Conservation (phyloP, 2,329 filamentous ascomycete genomes). For the Mariannaea elegans region DNA sequence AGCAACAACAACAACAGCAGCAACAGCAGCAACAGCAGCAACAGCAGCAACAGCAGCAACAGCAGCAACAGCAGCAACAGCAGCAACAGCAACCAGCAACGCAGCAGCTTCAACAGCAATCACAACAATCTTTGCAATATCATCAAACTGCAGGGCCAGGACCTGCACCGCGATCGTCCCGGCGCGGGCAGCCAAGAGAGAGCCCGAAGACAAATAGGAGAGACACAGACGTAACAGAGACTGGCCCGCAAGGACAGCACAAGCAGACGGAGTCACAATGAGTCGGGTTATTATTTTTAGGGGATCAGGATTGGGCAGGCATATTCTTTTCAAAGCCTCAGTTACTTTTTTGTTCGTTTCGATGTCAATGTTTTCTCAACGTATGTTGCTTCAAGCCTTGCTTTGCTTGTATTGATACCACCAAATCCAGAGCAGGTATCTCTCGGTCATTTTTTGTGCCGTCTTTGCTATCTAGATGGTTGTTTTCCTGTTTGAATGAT, state of each 20-base stretch:
- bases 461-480: background rate
- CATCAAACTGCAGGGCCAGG: constrained; percentile 6
- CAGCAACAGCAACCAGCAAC: background rate
- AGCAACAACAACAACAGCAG: no score
- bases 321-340: background rate
- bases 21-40: no score
- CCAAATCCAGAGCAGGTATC: background rate
- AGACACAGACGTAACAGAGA: constrained; percentile 21
- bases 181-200: background rate
- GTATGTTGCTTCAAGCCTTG: background rate
- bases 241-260: constrained; percentile 23
- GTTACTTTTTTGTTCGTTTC: constrained; percentile 3
- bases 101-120: background rate
- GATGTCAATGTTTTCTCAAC: constrained; percentile 2
- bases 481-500: background rate
- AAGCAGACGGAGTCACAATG: constrained; percentile 22
- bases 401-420: background rate
- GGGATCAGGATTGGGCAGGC: background rate
- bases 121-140: constrained; percentile 1
- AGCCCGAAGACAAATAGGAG: background rate
- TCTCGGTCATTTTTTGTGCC: background rate
- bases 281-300: background rate
- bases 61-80: constrained; percentile 12
- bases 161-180: background rate
- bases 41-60: constrained; percentile 14